Evolutionary conservation across 495 filamentous ascomycete species (phyloP).

Genomic region (Elasticomyces elasticus): DNA sequence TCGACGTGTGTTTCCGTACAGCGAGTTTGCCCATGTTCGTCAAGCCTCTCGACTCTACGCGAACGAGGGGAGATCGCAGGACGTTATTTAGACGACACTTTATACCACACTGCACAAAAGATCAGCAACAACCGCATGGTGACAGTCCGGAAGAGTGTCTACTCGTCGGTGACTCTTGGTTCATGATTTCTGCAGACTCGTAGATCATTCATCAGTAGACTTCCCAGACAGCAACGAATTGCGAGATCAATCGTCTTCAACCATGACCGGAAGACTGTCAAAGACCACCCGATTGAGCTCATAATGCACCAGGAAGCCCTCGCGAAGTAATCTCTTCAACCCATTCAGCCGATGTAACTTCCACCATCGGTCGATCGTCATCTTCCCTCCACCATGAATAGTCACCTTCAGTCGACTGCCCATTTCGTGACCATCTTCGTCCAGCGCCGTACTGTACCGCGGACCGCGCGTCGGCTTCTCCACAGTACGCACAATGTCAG

Average conservation of each 20-base stretch:
- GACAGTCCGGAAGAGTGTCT: no score
- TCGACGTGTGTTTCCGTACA: no score
- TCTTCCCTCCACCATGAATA: slow-evolving; percentile 50
- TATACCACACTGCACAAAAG: no score
- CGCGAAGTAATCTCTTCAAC: slow-evolving; percentile 65
- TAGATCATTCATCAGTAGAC: no score
- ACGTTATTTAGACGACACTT: no score
- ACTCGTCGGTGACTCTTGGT: no score
- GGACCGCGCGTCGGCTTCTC: slow-evolving; percentile 67
- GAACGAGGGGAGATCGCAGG: no score
- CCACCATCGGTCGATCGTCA: slow-evolving; percentile 86
- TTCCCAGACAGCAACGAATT: no score
- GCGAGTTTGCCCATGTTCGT: no score
- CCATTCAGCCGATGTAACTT: slow-evolving; percentile 69
- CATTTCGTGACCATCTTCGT: slow-evolving; percentile 62
- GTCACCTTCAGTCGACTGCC: slow-evolving; percentile 70
- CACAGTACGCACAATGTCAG: slow-evolving; percentile 74
- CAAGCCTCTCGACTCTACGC: no score
- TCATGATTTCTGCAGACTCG: no score
- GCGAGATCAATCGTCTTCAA: slow-evolving; percentile 8
- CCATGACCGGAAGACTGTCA: slow-evolving; percentile 52
- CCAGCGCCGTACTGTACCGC: slow-evolving; percentile 59
- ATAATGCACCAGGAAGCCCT: slow-evolving; percentile 74
- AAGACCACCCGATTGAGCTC: slow-evolving; percentile 70
- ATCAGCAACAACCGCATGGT: no score